Conservation (phyloP, 148 eudicot genomes). For the Vaccinium vitisidaea region DNA sequence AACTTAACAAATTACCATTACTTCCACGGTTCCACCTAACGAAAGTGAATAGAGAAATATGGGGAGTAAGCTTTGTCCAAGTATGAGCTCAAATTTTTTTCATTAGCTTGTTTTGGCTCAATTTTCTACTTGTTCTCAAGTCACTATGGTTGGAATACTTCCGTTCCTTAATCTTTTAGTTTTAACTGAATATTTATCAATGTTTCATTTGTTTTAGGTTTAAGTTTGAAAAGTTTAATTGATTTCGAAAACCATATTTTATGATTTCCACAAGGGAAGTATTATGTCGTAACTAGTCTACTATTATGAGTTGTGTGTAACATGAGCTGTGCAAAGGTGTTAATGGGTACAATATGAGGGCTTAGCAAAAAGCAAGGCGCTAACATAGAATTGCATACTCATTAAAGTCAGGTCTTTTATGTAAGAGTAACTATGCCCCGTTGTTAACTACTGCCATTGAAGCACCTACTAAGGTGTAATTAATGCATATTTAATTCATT, state of each 20-base stretch:
- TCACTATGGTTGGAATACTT: not conserved
- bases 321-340: not conserved
- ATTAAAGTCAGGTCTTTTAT: not conserved
- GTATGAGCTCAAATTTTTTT: not conserved
- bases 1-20: not conserved
- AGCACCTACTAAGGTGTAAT: not conserved
- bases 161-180: not conserved
- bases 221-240: not conserved
- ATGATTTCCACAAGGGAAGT: not conserved
- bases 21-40: no score
- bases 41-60: not conserved
- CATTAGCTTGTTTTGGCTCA: no score
- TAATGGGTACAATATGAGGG: not conserved
- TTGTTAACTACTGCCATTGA: not conserved
- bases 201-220: not conserved
- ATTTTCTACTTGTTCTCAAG: no score
- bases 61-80: not conserved
- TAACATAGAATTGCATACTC: not conserved
- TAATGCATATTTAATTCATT: constrained; percentile 5
- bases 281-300: not conserved
- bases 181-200: not conserved
- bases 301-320: not conserved
- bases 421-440: not conserved
- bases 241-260: not conserved
- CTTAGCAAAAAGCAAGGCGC: not conserved